phyloP scores from a whole-genome alignment of 2,329 filamentous ascomycete genomes.

The Apiospora arundinis region DNA sequence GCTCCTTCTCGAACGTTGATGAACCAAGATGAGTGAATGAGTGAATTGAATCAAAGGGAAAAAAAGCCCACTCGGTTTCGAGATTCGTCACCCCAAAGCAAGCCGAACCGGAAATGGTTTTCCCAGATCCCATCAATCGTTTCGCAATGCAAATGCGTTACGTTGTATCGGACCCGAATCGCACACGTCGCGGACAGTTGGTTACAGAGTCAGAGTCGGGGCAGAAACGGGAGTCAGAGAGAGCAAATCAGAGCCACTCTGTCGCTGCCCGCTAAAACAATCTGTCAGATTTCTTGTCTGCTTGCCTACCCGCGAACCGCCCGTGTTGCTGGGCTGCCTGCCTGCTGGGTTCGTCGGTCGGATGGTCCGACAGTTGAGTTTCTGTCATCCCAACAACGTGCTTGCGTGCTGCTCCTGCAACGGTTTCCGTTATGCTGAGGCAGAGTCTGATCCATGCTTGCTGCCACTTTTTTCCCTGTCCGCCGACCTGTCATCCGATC shows the following conservation, averaged over 20 bases:
- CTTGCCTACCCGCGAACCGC: neutral
- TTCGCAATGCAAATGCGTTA: neutral
- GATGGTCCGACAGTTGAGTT: neutral
- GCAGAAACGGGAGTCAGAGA: neutral
- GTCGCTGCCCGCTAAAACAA: constrained; percentile 1
- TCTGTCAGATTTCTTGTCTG: constrained; percentile 12
- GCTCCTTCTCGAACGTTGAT: constrained; percentile 10
- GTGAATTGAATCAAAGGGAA: neutral
- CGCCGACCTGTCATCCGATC: constrained; percentile 5
- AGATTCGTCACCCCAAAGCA: constrained; percentile 1
- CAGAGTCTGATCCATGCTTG: constrained; percentile 9
- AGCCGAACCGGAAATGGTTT: neutral
- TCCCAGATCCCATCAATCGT: neutral
- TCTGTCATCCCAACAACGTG: constrained; percentile 3
- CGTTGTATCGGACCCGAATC: neutral
- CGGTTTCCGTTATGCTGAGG: neutral
- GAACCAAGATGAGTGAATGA: neutral
- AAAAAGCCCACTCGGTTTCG: neutral
- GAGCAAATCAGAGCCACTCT: too few relatives aligned
- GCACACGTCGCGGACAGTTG: too few relatives aligned
- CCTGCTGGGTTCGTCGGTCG: constrained; percentile 11
- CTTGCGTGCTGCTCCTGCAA: neutral
- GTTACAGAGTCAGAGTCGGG: neutral
- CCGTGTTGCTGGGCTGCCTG: too few relatives aligned
- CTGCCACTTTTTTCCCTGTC: neutral